phyloP scores from a whole-genome alignment of 805 yeast species.

The Jamesozyma rosinii region DNA sequence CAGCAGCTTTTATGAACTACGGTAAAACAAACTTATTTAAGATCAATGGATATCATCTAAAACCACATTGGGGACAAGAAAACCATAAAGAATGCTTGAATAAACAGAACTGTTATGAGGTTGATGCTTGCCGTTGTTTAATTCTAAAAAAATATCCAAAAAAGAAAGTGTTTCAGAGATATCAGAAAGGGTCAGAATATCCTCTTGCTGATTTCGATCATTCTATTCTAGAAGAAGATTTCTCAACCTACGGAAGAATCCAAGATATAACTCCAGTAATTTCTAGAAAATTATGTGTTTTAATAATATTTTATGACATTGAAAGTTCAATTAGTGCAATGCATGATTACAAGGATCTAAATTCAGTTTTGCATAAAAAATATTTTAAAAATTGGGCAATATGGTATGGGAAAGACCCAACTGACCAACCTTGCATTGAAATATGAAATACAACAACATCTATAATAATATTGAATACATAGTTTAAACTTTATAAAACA shows the following conservation, averaged over 20 bases:
- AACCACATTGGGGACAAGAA: slow-evolving; percentile 37
- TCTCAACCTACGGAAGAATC: slow-evolving; percentile 48
- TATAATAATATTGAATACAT: neutral
- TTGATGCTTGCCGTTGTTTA: slow-evolving; percentile 37
- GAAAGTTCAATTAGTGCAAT: slow-evolving; percentile 53
- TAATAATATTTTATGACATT: slow-evolving; percentile 51
- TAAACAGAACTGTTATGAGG: too few relatives aligned
- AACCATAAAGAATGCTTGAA: neutral
- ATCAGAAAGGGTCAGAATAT: slow-evolving; percentile 5
- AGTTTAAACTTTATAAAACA: too few relatives aligned
- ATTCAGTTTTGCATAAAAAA: slow-evolving; percentile 33
- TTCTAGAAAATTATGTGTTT: slow-evolving; percentile 53
- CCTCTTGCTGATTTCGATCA: slow-evolving; percentile 41
- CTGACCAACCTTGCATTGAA: slow-evolving; percentile 44
- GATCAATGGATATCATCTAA: slow-evolving; percentile 47
- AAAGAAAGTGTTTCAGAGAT: slow-evolving; percentile 1
- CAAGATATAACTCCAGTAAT: slow-evolving; percentile 58
- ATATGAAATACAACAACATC: slow-evolving; percentile 5
- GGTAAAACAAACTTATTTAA: slow-evolving; percentile 45
- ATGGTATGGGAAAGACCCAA: slow-evolving; percentile 58
- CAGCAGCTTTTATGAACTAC: slow-evolving; percentile 44
- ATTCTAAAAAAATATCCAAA: slow-evolving; percentile 35
- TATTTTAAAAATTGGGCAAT: slow-evolving; percentile 50
- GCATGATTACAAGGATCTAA: slow-evolving; percentile 32
- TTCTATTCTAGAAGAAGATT: slow-evolving; percentile 39